Evolutionary conservation across 257 asterid genomes (phyloP).

Genomic region (Solanum neorickii): DNA sequence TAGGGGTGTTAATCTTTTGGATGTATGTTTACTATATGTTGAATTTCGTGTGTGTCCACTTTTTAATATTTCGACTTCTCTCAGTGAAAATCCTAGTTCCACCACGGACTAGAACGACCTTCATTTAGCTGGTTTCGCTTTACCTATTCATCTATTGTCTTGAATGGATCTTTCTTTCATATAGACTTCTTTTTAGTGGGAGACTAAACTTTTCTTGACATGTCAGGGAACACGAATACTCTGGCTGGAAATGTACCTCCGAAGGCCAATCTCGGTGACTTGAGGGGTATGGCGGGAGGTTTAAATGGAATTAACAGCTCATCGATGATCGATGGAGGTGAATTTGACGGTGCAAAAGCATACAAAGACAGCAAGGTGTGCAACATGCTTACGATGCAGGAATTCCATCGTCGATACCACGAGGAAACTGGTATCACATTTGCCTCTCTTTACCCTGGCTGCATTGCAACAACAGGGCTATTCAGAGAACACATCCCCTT

Average conservation of each 20-base stretch:
- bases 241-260: slow-evolving; percentile 96
- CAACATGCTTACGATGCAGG: slow-evolving; percentile 97
- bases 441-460: slow-evolving; percentile 88
- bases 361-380: slow-evolving; percentile 97
- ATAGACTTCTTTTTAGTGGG: neutral
- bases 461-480: slow-evolving; percentile 90
- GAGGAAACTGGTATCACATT: slow-evolving; percentile 86
- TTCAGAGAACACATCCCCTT: slow-evolving; percentile 85
- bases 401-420: slow-evolving; percentile 76
- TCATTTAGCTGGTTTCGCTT: neutral
- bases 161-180: neutral
- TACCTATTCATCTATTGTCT: neutral
- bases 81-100: neutral
- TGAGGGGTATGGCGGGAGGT: slow-evolving; percentile 76
- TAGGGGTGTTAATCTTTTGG: neutral
- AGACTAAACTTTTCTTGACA: neutral
- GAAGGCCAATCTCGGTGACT: slow-evolving; percentile 85
- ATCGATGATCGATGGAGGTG: slow-evolving; percentile 84
- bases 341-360: slow-evolving; percentile 93
- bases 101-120: neutral
- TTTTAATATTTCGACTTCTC: neutral
- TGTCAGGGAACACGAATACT: slow-evolving; percentile 78
- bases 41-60: neutral
- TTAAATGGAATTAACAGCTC: slow-evolving; percentile 66
- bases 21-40: neutral